Conservation (phyloP, 2,329 filamentous ascomycete genomes). For the Alternaria metachromatica region DNA sequence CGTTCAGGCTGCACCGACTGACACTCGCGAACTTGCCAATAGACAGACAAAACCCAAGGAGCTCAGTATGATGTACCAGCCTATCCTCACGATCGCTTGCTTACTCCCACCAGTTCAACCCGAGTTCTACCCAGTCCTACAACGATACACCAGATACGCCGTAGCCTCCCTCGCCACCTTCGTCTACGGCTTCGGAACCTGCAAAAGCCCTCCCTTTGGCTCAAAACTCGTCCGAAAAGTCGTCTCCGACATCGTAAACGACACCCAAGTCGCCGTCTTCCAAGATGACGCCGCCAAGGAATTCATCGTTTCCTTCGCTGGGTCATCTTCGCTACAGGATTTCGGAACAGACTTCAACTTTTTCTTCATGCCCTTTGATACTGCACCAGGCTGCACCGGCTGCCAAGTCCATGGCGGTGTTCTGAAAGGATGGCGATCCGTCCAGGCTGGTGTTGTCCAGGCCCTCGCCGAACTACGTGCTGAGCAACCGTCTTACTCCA, state of each 20-base stretch:
- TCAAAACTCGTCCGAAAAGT: constrained; percentile 17
- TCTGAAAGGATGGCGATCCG: constrained; percentile 61
- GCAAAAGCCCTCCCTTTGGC: constrained; percentile 17
- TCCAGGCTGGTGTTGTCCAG: constrained; percentile 50
- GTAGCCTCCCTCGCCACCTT: constrained; percentile 22
- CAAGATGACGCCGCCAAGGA: constrained; percentile 15
- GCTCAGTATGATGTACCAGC: constrained; percentile 1
- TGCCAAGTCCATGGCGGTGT: constrained; percentile 67
- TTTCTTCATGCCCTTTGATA: constrained; percentile 9
- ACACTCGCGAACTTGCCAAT: neutral
- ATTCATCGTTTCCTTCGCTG: constrained; percentile 22
- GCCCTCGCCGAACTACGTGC: constrained; percentile 54
- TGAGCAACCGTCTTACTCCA: constrained; percentile 58
- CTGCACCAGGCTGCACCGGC: constrained; percentile 34
- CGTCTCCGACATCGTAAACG: constrained; percentile 9
- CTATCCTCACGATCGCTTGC: neutral
- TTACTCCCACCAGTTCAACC: constrained; percentile 9
- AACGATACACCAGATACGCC: constrained; percentile 23
- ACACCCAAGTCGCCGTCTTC: constrained; percentile 23
- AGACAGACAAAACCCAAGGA: constrained; percentile 1
- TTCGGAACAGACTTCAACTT: constrained; percentile 20
- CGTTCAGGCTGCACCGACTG: constrained; percentile 8
- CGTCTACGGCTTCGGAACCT: constrained; percentile 16
- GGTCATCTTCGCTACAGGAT: constrained; percentile 16
- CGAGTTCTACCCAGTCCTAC: constrained; percentile 10